Conservation (phyloP, 2,329 filamentous ascomycete genomes). For the Thelonectria blattea region DNA sequence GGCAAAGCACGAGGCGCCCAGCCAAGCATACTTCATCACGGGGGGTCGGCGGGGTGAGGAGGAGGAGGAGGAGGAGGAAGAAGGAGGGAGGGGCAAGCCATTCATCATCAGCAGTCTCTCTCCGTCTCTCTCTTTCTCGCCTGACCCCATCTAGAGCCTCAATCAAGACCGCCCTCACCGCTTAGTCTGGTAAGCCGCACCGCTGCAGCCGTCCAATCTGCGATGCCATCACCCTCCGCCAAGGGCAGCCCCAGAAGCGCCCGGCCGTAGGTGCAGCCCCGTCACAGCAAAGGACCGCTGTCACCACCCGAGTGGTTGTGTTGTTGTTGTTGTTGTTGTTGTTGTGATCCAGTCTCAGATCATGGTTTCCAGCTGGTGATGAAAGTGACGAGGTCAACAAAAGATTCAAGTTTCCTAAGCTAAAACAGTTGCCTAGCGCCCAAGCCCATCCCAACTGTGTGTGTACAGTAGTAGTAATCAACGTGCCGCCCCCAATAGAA, state of each 20-base stretch:
- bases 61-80: background rate
- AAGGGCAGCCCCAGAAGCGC: background rate
- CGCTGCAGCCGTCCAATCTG: constrained; percentile 5
- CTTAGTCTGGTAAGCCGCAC: constrained; percentile 22
- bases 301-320: background rate
- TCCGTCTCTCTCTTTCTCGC: constrained; percentile 3
- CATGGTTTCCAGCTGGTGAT: background rate
- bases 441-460: constrained; percentile 14
- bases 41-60: too few relatives aligned
- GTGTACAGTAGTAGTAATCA: too few relatives aligned
- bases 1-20: background rate
- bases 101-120: background rate
- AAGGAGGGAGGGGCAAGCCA: background rate
- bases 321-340: background rate
- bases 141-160: constrained; percentile 20
- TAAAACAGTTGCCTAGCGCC: constrained; percentile 19
- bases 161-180: constrained; percentile 15
- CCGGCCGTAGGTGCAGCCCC: background rate
- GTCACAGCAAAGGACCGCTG: background rate
- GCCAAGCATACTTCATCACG: constrained; percentile 12
- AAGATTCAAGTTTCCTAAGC: constrained; percentile 15
- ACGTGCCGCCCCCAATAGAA: constrained; percentile 9
- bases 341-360: background rate
- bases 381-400: background rate
- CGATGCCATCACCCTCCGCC: background rate